Base-by-base conservation (phyloP, 1,284 basidiomycete species). In the Gomphus bonarii region DNA sequence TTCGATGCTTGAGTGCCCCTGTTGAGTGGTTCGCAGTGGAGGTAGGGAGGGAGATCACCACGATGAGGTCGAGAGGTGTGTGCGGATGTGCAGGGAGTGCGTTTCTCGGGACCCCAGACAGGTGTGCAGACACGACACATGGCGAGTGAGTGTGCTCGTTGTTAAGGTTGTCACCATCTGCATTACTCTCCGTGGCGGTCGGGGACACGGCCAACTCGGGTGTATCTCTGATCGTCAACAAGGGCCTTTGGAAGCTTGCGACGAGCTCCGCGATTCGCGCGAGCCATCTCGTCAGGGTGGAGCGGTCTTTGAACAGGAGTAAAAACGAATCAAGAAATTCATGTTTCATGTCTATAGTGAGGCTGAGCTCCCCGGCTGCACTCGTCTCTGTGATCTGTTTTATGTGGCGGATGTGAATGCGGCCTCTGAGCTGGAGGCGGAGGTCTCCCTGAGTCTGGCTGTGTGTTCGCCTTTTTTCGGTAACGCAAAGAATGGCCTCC, bases 321-420 rank as follows among this genome's bases (percentile, higher is more conserved):
- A 97, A 92, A 71, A 99, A 97, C 47, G 88, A 88, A 62, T 97
- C 94, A 55, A 97, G 75, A 38, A 80, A 78, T 66, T 95, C 92
- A 66, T 97, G 92, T 70, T 95, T 90, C 89, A 97, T 94, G 64
- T 91, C 86, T 65, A 97, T 94, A 6, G 91, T 95, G 62, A 97
- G 75, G 65, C 85, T 91, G 71, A 93, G 79, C 69, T 95, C 91
- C 43, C 84, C 84, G 3, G 80, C 76, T 1, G 85, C 80, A 3
- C 82, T 85, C 28, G 85, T 84, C 59, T 92, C 87, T 18, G 84
- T 82, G 48, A 97, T 87, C 54, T 86, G 82, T 63, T 86, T 85
- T 70, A 98, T 95, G 69, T 97, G 94, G 35, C 88, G 80, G 50
- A 97, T 85, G 70, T 94, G 97, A 64, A 99, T 97, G 42, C 95